phyloP scores from a whole-genome alignment of 1,284 basidiomycete genomes.

The Neonothopanus nambi region DNA sequence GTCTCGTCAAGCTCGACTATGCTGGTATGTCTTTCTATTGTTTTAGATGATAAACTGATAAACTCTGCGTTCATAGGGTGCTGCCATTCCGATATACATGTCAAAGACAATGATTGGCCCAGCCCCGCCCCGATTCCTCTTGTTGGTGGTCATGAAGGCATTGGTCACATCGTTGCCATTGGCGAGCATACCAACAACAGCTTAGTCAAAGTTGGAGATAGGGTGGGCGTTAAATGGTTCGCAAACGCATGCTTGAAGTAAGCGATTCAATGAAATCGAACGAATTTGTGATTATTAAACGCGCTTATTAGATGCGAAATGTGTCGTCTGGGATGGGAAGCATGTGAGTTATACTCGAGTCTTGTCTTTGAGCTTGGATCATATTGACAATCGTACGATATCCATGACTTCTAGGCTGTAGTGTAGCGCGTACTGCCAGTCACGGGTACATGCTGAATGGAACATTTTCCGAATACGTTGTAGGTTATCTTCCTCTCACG shows the following conservation, averaged over 20 bases:
- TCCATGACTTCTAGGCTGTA: conserved; percentile 23
- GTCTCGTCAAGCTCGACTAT: conserved; percentile 65
- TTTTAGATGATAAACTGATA: background rate
- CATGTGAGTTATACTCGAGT: conserved; percentile 38
- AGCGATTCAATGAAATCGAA: conserved; percentile 1
- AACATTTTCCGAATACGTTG: conserved; percentile 50
- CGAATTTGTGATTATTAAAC: background rate
- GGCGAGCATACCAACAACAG: conserved; percentile 50
- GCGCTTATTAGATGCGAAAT: conserved; percentile 46
- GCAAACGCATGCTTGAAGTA: conserved; percentile 58
- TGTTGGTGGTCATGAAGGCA: conserved; percentile 73
- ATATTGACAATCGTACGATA: conserved; percentile 13
- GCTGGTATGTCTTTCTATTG: conserved; percentile 37
- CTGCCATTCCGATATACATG: conserved; percentile 69
- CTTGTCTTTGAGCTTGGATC: background rate
- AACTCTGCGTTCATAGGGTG: conserved; percentile 31
- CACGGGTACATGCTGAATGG: conserved; percentile 65
- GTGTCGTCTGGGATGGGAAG: conserved; percentile 59
- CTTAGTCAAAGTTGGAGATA: conserved; percentile 56
- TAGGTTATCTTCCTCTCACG: background rate
- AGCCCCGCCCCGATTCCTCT: conserved; percentile 51
- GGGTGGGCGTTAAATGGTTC: conserved; percentile 78
- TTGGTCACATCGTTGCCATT: conserved; percentile 65
- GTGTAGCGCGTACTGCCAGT: background rate
- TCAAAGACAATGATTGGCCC: conserved; percentile 57